A percentile compares a stretch with the other conserved stretches of the same genome.
phyloP scores from a whole-genome alignment of 2,329 filamentous ascomycete genomes.

The Talaromyces sp. region DNA sequence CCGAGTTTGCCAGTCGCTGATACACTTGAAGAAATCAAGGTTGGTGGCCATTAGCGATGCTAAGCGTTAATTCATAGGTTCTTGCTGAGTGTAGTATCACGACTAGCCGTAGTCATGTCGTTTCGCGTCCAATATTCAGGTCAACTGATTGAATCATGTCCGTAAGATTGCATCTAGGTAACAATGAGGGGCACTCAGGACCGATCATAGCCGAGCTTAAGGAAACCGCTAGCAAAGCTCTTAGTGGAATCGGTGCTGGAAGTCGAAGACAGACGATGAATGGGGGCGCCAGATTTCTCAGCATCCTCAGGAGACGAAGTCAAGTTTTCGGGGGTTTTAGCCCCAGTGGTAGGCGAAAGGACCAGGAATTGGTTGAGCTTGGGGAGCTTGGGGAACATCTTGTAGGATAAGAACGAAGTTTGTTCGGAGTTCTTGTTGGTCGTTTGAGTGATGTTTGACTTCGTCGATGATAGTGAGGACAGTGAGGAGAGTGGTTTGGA shows the following conservation, averaged over 20 bases:
- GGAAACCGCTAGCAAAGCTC: constrained; percentile 10
- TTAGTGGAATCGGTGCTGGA: constrained; percentile 11
- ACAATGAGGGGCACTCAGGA: not conserved
- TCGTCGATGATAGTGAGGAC: not conserved
- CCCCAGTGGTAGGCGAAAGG: constrained; percentile 10
- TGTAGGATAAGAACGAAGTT: not conserved
- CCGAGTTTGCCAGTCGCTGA: not conserved
- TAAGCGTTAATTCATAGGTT: not conserved
- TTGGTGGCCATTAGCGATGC: not conserved
- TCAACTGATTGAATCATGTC: not conserved
- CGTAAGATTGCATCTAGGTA: not conserved
- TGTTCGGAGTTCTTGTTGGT: not conserved
- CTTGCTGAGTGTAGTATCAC: not conserved
- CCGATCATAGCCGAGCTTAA: constrained; percentile 17
- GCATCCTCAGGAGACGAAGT: constrained; percentile 2
- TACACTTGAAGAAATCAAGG: not conserved
- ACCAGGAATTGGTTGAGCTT: constrained; percentile 18
- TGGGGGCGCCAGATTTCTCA: not conserved
- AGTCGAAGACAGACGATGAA: constrained; percentile 15
- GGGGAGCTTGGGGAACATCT: constrained; percentile 15
- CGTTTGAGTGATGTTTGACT: not conserved
- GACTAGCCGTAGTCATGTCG: not conserved
- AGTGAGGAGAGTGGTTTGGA: not conserved
- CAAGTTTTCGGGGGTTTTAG: constrained; percentile 6
- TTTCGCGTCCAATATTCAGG: not conserved